Percentiles rank a stretch among this genome's conserved stretches.
Evolutionary conservation across 371 early-diverging fungal genomes (phyloP).

Genomic region (Mucor racemosus): DNA sequence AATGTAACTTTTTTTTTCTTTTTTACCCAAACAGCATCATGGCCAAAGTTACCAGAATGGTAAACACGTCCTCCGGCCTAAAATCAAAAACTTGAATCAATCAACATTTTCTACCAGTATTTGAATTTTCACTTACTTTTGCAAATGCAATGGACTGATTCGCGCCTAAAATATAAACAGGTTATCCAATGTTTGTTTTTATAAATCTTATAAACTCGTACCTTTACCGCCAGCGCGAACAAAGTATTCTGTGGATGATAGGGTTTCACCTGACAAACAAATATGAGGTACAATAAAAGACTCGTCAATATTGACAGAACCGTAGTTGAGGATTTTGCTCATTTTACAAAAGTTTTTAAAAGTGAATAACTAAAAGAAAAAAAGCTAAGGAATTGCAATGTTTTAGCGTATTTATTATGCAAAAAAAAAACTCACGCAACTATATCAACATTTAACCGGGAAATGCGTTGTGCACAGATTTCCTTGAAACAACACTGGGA

Average conservation of each 20-base stretch:
- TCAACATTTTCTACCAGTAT: neutral
- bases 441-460: neutral
- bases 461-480: neutral
- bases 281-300: constrained; percentile 86
- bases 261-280: constrained; percentile 82
- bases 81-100: neutral
- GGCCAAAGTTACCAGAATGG: constrained; percentile 85
- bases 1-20: too few species aligned
- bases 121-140: constrained; percentile 39
- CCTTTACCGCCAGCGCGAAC: constrained; percentile 91
- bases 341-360: constrained; percentile 9
- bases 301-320: constrained; percentile 91
- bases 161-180: constrained; percentile 56
- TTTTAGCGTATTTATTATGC: constrained; percentile 8
- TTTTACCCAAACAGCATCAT: constrained; percentile 73
- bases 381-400: neutral
- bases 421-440: neutral
- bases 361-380: neutral
- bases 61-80: constrained; percentile 72
- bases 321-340: constrained; percentile 72
- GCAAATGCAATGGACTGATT: constrained; percentile 86
- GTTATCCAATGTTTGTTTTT: too few species aligned
- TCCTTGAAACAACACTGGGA: neutral
- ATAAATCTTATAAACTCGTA: constrained; percentile 8
- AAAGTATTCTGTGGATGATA: constrained; percentile 63